phyloP scores from a whole-genome alignment of 495 filamentous ascomycete genomes.

The Penicillium canariense region DNA sequence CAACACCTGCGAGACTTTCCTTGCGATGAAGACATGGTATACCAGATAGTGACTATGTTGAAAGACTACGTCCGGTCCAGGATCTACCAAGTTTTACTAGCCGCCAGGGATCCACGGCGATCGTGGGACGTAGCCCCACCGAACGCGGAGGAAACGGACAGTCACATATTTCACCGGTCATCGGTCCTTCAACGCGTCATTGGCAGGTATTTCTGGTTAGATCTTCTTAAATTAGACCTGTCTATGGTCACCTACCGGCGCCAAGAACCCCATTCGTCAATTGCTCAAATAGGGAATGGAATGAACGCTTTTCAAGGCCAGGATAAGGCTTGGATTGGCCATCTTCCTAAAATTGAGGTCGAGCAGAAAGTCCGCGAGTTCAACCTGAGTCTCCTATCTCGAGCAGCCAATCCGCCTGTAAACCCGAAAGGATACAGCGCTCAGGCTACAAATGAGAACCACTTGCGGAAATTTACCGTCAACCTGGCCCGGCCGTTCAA shows the following conservation, averaged over 20 bases:
- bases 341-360: neutral
- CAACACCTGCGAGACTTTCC: conserved; percentile 14
- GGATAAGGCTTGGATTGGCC: conserved; percentile 5
- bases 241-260: neutral
- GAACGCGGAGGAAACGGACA: neutral
- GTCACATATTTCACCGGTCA: neutral
- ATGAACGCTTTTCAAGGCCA: conserved; percentile 15
- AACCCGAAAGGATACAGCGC: neutral
- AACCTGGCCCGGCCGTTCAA: neutral
- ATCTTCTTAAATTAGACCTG: neutral
- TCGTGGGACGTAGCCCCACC: conserved; percentile 6
- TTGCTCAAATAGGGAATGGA: conserved; percentile 15
- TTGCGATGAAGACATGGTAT: conserved; percentile 5
- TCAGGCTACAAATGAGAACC: neutral
- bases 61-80: conserved; percentile 32
- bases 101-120: conserved; percentile 10
- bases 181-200: conserved; percentile 34
- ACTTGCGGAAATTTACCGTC: neutral
- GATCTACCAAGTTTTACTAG: conserved; percentile 20
- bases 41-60: conserved; percentile 16
- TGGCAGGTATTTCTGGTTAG: conserved; percentile 35
- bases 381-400: neutral
- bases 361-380: neutral
- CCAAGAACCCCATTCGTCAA: neutral
- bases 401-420: neutral